Evolutionary conservation across 345 rosid species (phyloP).

Genomic region (Ceriops tagal): DNA sequence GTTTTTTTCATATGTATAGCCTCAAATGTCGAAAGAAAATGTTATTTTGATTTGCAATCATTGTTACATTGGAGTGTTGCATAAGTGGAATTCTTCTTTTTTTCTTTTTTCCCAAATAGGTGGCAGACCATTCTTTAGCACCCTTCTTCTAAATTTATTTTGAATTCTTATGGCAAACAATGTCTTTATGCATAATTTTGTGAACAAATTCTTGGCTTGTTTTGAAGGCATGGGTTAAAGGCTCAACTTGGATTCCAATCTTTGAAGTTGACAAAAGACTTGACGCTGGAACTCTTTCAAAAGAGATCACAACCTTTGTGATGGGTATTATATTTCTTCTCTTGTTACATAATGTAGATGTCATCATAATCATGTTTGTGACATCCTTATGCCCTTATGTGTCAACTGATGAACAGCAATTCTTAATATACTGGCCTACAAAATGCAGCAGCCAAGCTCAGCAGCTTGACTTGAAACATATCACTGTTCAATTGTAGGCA

Average conservation of each 20-base stretch:
- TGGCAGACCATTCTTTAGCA: too few species aligned
- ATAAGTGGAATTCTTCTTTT: too few species aligned
- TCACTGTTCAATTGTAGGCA: background rate
- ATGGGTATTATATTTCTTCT: constrained; percentile 56
- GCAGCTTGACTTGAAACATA: constrained; percentile 7
- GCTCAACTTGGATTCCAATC: constrained; percentile 82
- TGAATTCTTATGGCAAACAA: background rate
- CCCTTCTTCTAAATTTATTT: background rate
- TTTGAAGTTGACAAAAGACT: constrained; percentile 57
- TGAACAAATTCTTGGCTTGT: constrained; percentile 8
- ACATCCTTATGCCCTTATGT: background rate
- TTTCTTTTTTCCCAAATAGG: too few species aligned
- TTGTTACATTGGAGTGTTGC: too few species aligned
- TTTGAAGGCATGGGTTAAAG: constrained; percentile 82
- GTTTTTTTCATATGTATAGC: background rate
- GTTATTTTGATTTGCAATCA: too few species aligned
- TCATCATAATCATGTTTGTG: background rate
- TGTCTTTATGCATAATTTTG: background rate
- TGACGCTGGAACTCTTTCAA: constrained; percentile 64
- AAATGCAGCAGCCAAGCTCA: background rate
- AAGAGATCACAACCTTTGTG: constrained; percentile 59
- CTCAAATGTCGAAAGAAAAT: too few species aligned
- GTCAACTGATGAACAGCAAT: background rate
- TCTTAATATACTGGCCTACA: background rate
- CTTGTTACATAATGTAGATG: constrained; percentile 3